Evolutionary conservation across 2,329 filamentous ascomycete species (phyloP), one percentile per base, ranked within the genome.

Genomic region (Clarireedia homoeocarpa): DNA sequence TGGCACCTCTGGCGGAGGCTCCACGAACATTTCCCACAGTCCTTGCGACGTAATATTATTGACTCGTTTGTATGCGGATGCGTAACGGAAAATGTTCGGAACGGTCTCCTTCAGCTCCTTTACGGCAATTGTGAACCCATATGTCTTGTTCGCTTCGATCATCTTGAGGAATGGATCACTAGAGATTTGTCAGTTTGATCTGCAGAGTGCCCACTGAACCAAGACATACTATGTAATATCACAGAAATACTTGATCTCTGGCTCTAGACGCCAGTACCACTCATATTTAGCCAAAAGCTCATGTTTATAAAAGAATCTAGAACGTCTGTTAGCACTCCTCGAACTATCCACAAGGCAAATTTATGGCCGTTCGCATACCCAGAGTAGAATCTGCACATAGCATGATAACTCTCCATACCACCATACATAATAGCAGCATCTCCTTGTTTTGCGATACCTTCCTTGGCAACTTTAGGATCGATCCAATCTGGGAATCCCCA

Each of bases 171-270:
- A 99, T 1, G 94, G 94, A 71, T 99, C 94, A 69, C 89, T 92
- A 61, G 14, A 46, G 15, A 14, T 26, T 30, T 24, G 45, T 54
- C 45, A 54, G 52, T 36, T 42, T 42, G 10, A 49, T 36, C 34
- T 24, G 5, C 24, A 24, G 12, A n/a, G n/a, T 36, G 10, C 15
- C n/a, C n/a, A 24, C 1, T 5, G 12, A 30, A 14, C 17, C 44
- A 6, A 36, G 38, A 70, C 83, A 60, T 83, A 92, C 89, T 99
- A 99, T 62, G 94, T 99, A 65, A 99, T 97, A 71, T 99, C 94
- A 73, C 94, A 99, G 76, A 99, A 99, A 76, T 97, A 99, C 76
- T 92, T 96, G 82, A 99, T 97, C 74, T 99, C 94, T 62, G 94
- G 94, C 79, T 99, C 94, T 66, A 99, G 78, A 61, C 94, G 90